A percentile compares a stretch with the other conserved stretches of the same genome.
Evolutionary conservation across 2,329 filamentous ascomycete genomes (phyloP).

Genomic region (Cladobotryum mycophilum): DNA sequence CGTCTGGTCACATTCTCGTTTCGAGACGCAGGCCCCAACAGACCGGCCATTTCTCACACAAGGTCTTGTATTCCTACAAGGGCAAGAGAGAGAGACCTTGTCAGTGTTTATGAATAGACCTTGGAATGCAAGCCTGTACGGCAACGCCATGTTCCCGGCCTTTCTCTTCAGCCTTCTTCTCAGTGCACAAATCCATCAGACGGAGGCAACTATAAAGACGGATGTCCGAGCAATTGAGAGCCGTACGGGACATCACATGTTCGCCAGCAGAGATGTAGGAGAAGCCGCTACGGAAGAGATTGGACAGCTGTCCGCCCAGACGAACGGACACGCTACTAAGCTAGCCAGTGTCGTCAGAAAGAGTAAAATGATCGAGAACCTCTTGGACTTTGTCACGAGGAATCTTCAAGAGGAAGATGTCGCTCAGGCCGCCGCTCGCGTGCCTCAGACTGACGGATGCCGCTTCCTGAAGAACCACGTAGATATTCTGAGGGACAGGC

Average conservation of each 20-base stretch:
- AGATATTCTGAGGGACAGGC: conserved; percentile 24
- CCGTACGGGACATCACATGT: conserved; percentile 30
- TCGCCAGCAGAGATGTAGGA: conserved; percentile 20
- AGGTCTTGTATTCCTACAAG: conserved; percentile 26
- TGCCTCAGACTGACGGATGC: conserved; percentile 7
- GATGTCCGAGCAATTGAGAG: conserved; percentile 29
- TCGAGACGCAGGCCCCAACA: background rate
- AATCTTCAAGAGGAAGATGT: conserved; percentile 7
- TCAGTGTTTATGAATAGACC: conserved; percentile 18
- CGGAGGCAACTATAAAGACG: conserved; percentile 26
- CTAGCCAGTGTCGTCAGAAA: conserved; percentile 33
- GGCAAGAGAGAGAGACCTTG: conserved; percentile 21
- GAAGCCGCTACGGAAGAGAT: conserved; percentile 6
- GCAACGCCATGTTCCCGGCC: conserved; percentile 30
- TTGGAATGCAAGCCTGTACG: conserved; percentile 23
- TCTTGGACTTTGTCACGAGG: conserved; percentile 26
- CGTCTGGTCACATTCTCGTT: conserved; percentile 28
- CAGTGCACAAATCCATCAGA: conserved; percentile 26
- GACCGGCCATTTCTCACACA: conserved; percentile 18
- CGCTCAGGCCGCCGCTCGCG: background rate
- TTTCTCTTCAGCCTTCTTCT: conserved; percentile 29
- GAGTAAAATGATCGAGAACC: conserved; percentile 26
- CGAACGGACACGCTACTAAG: conserved; percentile 30
- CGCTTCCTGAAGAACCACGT: conserved; percentile 22
- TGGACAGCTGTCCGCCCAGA: conserved; percentile 24